Percentiles rank a stretch among this genome's conserved stretches.
Conservation (phyloP, 306 rosid species). For the Prunus mira region DNA sequence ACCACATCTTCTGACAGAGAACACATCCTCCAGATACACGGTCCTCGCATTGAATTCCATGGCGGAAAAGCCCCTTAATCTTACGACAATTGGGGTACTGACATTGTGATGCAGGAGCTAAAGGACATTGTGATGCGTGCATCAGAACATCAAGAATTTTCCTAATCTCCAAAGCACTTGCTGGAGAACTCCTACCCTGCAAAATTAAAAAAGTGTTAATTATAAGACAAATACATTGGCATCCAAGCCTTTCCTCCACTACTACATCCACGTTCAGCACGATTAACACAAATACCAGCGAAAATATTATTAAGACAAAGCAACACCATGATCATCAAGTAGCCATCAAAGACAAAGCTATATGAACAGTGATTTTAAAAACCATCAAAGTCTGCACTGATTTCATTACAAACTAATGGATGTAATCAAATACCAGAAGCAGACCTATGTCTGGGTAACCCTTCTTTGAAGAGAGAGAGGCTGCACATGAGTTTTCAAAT, state of each 20-base stretch:
- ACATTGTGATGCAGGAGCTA: constrained; percentile 48
- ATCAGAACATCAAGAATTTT: constrained; percentile 94
- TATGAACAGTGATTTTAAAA: too few species aligned
- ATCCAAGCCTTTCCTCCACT: not conserved
- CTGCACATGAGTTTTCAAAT: too few species aligned
- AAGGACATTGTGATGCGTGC: constrained; percentile 93
- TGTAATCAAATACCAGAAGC: too few species aligned
- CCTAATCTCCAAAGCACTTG: constrained; percentile 28
- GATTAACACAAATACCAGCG: not conserved
- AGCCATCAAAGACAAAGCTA: too few species aligned
- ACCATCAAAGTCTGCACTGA: too few species aligned
- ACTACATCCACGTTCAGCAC: not conserved
- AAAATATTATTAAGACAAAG: not conserved
- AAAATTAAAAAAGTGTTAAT: constrained; percentile 24
- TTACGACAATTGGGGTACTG: constrained; percentile 92
- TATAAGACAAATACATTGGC: too few species aligned
- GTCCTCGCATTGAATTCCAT: constrained; percentile 83
- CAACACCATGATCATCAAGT: not conserved
- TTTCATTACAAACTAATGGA: too few species aligned
- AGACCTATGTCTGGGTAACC: too few species aligned
- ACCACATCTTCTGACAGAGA: constrained; percentile 97
- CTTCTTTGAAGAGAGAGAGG: too few species aligned
- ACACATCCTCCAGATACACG: constrained; percentile 96
- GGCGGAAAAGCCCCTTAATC: constrained; percentile 95
- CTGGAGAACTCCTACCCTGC: constrained; percentile 34